Conservation (phyloP, 2,329 filamentous ascomycete genomes). For the Raffaelea ambrosiae region DNA sequence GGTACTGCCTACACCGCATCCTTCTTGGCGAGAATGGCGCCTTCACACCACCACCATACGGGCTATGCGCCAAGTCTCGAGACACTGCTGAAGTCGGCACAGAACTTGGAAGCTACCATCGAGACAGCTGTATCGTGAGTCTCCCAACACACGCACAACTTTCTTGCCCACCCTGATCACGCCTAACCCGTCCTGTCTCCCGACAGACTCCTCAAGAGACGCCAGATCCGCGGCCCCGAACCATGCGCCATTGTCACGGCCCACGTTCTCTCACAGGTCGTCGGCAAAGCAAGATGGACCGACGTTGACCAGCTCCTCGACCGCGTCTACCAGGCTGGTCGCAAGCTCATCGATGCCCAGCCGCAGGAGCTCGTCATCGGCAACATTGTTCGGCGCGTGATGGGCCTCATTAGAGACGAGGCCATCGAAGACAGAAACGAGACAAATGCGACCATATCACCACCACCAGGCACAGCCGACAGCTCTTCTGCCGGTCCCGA, state of each 20-base stretch:
- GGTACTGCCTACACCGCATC: no score
- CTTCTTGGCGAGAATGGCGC: conserved; percentile 38
- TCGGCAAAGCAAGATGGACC: conserved; percentile 70
- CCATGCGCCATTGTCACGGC: conserved; percentile 87
- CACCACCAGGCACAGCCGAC: conserved; percentile 42
- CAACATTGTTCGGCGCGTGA: conserved; percentile 84
- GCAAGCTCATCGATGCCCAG: conserved; percentile 70
- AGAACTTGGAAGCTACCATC: conserved; percentile 68
- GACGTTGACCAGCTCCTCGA: conserved; percentile 72
- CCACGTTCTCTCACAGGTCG: conserved; percentile 77
- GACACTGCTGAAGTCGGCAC: conserved; percentile 61
- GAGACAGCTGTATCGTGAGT: conserved; percentile 75
- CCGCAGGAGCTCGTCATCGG: conserved; percentile 87
- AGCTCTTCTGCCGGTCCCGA: conserved; percentile 19
- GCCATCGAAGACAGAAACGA: conserved; percentile 69
- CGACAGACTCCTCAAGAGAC: conserved; percentile 73
- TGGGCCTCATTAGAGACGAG: conserved; percentile 87
- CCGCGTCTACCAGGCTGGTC: conserved; percentile 70
- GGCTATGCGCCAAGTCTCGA: conserved; percentile 64
- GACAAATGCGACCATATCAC: conserved; percentile 31
- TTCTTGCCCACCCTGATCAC: no score
- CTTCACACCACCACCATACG: conserved; percentile 29
- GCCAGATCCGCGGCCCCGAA: conserved; percentile 81
- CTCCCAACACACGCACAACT: background rate
- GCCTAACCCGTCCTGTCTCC: no score